Evolutionary conservation across 441 rosid species (phyloP).

Genomic region (Rhodomyrtus psidioides): DNA sequence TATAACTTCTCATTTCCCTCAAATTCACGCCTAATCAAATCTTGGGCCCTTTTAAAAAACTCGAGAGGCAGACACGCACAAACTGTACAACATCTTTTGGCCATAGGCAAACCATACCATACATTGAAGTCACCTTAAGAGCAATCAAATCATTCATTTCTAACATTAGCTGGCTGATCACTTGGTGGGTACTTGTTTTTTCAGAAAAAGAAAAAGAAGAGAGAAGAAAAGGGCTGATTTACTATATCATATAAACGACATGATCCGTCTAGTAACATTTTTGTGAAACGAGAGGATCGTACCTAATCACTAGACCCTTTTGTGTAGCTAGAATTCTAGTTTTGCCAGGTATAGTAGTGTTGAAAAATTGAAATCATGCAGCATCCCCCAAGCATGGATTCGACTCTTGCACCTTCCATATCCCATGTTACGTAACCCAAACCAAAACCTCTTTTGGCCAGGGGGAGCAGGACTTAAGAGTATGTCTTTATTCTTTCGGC

Average conservation of each 20-base stretch:
- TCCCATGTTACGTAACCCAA: background rate
- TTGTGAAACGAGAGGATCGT: background rate
- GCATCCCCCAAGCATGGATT: background rate
- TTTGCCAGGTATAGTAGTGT: background rate
- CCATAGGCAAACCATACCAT: background rate
- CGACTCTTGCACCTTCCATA: background rate
- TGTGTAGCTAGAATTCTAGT: background rate
- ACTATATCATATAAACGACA: background rate
- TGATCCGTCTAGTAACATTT: background rate
- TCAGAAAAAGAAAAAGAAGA: background rate
- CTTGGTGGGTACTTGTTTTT: background rate
- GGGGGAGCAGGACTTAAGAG: background rate
- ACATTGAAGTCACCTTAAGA: background rate
- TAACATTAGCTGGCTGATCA: background rate
- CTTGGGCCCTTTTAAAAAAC: background rate
- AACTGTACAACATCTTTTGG: background rate
- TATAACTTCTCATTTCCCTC: background rate
- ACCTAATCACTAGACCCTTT: background rate
- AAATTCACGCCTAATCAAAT: background rate
- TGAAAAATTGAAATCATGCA: background rate
- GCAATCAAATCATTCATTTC: background rate
- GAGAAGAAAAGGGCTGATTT: background rate
- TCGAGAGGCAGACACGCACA: background rate
- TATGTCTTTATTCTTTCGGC: background rate
- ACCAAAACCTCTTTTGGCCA: background rate